These are phyloP conservation scores for Penicillium decumbens DNA, from an alignment of 2,329 filamentous ascomycete species.

Conservation along the genomic window DNA sequence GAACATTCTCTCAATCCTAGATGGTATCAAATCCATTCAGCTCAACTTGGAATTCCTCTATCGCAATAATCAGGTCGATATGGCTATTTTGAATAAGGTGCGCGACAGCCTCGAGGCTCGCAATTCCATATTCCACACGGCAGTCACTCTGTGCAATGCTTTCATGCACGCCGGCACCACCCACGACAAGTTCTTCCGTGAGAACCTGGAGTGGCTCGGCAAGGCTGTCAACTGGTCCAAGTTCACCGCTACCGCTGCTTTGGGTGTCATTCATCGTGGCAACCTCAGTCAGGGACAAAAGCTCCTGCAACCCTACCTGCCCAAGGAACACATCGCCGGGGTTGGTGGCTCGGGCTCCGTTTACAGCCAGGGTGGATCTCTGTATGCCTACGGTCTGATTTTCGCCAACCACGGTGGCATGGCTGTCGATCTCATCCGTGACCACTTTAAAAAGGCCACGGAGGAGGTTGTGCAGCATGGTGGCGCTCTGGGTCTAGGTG, in stretches of 20 bases:
- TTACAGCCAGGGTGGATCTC: constrained; percentile 91
- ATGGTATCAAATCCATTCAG: constrained; percentile 89
- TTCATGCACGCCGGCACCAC: constrained; percentile 99
- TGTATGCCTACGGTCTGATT: constrained; percentile 92
- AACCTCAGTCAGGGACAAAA: constrained; percentile 92
- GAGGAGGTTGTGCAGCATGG: constrained; percentile 91
- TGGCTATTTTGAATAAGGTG: constrained; percentile 90
- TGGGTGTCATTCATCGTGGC: constrained; percentile 93
- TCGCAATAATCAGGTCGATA: constrained; percentile 88
- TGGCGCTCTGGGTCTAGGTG: constrained; percentile 88
- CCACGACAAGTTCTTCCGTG: constrained; percentile 96
- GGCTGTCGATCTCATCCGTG: constrained; percentile 54
- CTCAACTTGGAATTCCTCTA: constrained; percentile 95
- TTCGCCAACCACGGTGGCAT: constrained; percentile 96
- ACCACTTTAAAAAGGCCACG: constrained; percentile 48
- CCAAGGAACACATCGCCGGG: constrained; percentile 58
- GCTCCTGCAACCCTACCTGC: constrained; percentile 89
- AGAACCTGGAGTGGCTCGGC: constrained; percentile 95
- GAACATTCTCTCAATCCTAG: constrained; percentile 61
- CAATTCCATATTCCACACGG: constrained; percentile 97
- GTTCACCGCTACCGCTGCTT: constrained; percentile 91
- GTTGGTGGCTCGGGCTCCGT: constrained; percentile 76
- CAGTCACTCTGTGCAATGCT: constrained; percentile 93
- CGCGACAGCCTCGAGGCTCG: constrained; percentile 91
- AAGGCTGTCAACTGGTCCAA: constrained; percentile 99